Percentiles rank a stretch among this genome's conserved stretches.
These are phyloP conservation scores for Citrullus amarus DNA, from an alignment of 306 rosid genomes.

Conservation along the genomic window DNA sequence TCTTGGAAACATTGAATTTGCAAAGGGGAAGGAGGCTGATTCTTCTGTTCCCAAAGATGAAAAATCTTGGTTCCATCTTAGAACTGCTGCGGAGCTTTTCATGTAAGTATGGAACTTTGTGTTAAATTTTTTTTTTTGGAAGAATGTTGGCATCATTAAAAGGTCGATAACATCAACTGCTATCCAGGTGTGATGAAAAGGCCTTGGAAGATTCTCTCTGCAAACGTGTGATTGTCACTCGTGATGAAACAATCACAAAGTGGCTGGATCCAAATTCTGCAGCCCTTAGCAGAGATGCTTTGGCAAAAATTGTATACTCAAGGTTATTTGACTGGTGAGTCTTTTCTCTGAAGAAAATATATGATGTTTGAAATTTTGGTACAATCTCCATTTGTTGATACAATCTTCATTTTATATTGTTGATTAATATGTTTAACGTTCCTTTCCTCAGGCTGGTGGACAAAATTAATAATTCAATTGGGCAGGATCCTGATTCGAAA, in stretches of 20 bases:
- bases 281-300: conserved; percentile 85
- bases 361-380: conserved; percentile 10
- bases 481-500: conserved; percentile 89
- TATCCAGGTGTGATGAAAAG: conserved; percentile 87
- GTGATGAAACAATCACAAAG: conserved; percentile 89
- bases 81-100: conserved; percentile 85
- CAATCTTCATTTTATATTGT: conserved; percentile 1
- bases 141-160: conserved; percentile 10
- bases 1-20: conserved; percentile 91
- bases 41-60: conserved; percentile 86
- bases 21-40: conserved; percentile 84
- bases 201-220: conserved; percentile 97
- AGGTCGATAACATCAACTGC: conserved; percentile 9
- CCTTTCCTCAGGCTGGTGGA: conserved; percentile 81
- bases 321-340: conserved; percentile 96
- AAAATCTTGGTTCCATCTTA: conserved; percentile 75
- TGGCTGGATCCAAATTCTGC: conserved; percentile 94
- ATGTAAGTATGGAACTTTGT: conserved; percentile 35
- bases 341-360: neutral
- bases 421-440: neutral
- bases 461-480: conserved; percentile 79
- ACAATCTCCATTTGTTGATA: neutral
- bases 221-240: conserved; percentile 95
- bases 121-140: conserved; percentile 11
- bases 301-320: conserved; percentile 86